phyloP scores from a whole-genome alignment of 208 protist species.

The Leishmania aethiopica region DNA sequence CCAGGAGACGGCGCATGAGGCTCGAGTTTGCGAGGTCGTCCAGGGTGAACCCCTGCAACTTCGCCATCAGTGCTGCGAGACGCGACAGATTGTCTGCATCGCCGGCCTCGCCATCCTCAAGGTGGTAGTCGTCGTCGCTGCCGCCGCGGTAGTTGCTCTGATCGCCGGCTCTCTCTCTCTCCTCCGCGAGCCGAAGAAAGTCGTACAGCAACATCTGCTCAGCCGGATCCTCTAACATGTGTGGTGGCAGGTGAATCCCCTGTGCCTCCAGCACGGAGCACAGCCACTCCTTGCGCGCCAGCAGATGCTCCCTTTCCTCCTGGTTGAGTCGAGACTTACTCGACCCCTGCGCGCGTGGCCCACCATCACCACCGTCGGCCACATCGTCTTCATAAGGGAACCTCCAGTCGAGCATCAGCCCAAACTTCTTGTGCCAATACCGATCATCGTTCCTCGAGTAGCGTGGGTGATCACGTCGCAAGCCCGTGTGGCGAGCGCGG shows the following conservation, averaged over 20 bases:
- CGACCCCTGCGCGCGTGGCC: background rate
- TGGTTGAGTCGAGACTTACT: conserved; percentile 19
- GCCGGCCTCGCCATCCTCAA: conserved; percentile 42
- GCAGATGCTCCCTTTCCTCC: conserved; percentile 39
- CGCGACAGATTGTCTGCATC: conserved; percentile 31
- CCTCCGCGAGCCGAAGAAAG: conserved; percentile 46
- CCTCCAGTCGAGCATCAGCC: background rate
- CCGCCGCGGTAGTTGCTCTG: background rate
- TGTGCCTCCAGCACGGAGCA: conserved; percentile 40
- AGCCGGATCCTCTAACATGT: conserved; percentile 38
- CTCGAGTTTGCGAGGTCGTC: conserved; percentile 58
- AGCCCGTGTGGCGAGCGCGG: conserved; percentile 21
- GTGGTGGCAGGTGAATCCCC: conserved; percentile 43
- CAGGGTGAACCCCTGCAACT: conserved; percentile 50
- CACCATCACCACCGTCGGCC: background rate
- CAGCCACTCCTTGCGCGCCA: conserved; percentile 44
- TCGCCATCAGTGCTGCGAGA: conserved; percentile 55
- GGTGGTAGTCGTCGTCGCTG: conserved; percentile 35
- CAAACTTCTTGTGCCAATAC: background rate
- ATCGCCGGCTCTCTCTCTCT: conserved; percentile 13
- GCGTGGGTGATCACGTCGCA: conserved; percentile 14
- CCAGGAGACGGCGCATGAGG: conserved; percentile 55
- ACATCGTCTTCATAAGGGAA: background rate
- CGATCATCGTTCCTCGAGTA: background rate
- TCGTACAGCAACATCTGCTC: conserved; percentile 55